phyloP scores from a whole-genome alignment of 768 basidiomycete species.

The Suillus brevipes region DNA sequence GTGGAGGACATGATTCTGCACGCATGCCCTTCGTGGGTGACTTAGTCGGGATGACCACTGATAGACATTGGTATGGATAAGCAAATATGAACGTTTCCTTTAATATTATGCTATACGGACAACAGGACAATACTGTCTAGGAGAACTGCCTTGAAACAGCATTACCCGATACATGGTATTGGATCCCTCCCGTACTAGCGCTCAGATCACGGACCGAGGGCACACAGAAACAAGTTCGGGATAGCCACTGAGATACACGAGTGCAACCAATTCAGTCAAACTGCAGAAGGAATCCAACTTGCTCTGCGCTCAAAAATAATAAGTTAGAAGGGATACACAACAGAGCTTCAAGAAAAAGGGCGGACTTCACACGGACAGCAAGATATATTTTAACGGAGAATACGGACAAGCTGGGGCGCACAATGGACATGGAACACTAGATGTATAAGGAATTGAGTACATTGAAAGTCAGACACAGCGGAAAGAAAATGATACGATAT shows the following conservation, averaged over 20 bases:
- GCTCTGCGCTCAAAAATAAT: neutral
- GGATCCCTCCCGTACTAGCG: neutral
- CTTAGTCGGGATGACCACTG: neutral
- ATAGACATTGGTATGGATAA: neutral
- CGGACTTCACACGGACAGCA: neutral
- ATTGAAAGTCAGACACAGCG: neutral
- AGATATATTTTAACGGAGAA: neutral
- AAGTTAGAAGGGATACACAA: neutral
- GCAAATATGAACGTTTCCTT: neutral
- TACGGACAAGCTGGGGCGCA: neutral
- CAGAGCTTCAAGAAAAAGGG: neutral
- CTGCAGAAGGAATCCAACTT: neutral
- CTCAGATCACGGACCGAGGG: neutral
- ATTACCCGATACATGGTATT: neutral
- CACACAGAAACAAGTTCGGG: neutral
- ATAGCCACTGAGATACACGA: neutral
- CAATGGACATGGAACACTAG: neutral
- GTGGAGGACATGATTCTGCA: neutral
- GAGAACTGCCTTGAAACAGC: neutral
- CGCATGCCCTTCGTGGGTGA: neutral
- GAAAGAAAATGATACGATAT: neutral
- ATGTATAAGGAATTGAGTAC: conserved; percentile 1
- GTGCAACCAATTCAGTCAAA: neutral
- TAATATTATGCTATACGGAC: neutral
- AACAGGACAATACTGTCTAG: neutral